These are phyloP conservation scores for Arachis monticola DNA, from an alignment of 331 rosid species.

Conservation along the genomic window DNA sequence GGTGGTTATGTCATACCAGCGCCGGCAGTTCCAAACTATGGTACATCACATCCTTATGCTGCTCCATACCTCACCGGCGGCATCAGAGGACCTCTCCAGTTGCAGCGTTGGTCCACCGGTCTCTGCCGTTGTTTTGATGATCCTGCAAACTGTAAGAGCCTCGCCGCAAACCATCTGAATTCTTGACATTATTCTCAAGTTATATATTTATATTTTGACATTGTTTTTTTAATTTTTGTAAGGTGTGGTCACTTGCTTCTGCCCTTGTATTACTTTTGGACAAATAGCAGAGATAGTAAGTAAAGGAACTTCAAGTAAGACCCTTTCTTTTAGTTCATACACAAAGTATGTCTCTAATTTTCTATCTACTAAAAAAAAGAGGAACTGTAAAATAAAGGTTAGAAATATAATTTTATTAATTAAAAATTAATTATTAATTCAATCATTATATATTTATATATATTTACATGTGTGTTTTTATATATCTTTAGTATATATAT, in stretches of 20 bases:
- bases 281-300: slow-evolving; percentile 61
- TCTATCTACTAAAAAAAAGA: no score
- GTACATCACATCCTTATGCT: slow-evolving; percentile 40
- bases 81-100: neutral
- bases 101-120: slow-evolving; percentile 58
- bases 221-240: neutral
- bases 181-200: neutral
- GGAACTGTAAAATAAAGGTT: no score
- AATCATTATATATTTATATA: no score
- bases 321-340: no score
- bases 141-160: slow-evolving; percentile 62
- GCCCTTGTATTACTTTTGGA: slow-evolving; percentile 79
- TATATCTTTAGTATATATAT: no score
- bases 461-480: no score
- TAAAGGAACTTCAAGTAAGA: slow-evolving; percentile 63
- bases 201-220: neutral
- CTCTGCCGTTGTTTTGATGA: slow-evolving; percentile 69
- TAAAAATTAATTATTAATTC: no score
- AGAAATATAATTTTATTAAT: no score
- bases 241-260: slow-evolving; percentile 71
- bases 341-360: no score
- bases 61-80: slow-evolving; percentile 36
- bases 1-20: slow-evolving; percentile 37
- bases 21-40: slow-evolving; percentile 40
- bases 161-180: neutral